Evolutionary conservation across 1,139 yeast genomes (phyloP).

Genomic region (Wickerhamomyces sp.): DNA sequence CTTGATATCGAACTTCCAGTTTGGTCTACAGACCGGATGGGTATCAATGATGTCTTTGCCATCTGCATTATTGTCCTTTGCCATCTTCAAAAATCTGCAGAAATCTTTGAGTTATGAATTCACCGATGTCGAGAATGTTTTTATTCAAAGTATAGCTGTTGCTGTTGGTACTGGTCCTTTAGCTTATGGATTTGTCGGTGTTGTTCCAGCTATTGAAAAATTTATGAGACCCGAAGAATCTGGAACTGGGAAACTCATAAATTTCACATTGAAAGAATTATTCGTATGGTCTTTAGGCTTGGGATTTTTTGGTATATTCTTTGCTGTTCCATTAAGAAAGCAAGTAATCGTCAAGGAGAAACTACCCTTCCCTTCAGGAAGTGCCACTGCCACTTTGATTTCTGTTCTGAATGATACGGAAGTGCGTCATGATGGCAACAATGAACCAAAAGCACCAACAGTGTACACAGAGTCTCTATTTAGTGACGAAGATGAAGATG

Average conservation of each 20-base stretch:
- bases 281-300: conserved; percentile 80
- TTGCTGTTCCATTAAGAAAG: conserved; percentile 81
- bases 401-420: conserved; percentile 77
- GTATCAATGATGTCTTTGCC: conserved; percentile 99
- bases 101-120: conserved; percentile 40
- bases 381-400: conserved; percentile 91
- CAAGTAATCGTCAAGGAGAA: conserved; percentile 84
- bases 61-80: conserved; percentile 82
- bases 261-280: conserved; percentile 42
- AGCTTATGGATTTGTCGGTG: conserved; percentile 92
- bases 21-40: conserved; percentile 98
- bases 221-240: conserved; percentile 74
- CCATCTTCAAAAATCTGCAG: conserved; percentile 58
- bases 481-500: conserved; percentile 21
- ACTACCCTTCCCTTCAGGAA: conserved; percentile 89
- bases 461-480: conserved; percentile 27
- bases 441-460: conserved; percentile 23
- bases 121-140: conserved; percentile 90
- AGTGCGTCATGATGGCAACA: conserved; percentile 38
- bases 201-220: conserved; percentile 94
- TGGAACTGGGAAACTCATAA: conserved; percentile 43
- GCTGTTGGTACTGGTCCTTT: conserved; percentile 98
- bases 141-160: conserved; percentile 86
- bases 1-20: conserved; percentile 84
- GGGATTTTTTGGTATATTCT: conserved; percentile 92